Evolutionary conservation across 257 asterid genomes (phyloP).

Genomic region (Przewalskia tangutica): DNA sequence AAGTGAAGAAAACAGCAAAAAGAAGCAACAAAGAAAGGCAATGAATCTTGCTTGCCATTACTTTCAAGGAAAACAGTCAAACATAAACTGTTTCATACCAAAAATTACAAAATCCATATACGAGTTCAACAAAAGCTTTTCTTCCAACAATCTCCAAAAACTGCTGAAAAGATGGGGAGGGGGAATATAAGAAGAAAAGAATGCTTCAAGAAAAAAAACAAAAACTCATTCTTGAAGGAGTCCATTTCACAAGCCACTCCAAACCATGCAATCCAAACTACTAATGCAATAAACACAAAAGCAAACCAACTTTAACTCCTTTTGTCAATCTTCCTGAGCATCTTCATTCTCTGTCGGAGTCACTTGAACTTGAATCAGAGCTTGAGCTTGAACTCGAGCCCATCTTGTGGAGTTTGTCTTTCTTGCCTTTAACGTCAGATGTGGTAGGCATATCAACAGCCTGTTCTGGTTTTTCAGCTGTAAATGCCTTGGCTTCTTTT

Average conservation of each 20-base stretch:
- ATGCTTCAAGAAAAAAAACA: constrained; percentile 40
- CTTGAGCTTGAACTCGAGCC: constrained; percentile 46
- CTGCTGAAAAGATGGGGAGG: constrained; percentile 3
- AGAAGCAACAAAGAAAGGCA: background rate
- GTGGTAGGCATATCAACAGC: constrained; percentile 16
- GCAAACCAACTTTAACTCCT: background rate
- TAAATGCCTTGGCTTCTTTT: constrained; percentile 4
- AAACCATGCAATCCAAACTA: constrained; percentile 3
- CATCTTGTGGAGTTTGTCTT: constrained; percentile 19
- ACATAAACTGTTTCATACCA: background rate
- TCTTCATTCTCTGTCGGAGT: constrained; percentile 39
- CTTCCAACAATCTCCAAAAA: constrained; percentile 8
- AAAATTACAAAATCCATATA: background rate
- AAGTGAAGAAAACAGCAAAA: background rate
- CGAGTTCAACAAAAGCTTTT: background rate
- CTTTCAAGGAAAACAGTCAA: background rate
- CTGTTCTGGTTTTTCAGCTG: constrained; percentile 18
- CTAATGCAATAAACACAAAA: background rate
- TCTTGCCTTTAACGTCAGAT: constrained; percentile 20
- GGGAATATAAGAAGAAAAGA: background rate
- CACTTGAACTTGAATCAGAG: constrained; percentile 56
- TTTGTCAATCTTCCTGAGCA: background rate
- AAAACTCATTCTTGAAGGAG: constrained; percentile 51
- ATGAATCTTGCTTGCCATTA: background rate
- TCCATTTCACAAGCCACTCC: constrained; percentile 18